Conservation (phyloP, 257 asterid species). For the Eucommia ulmoides region DNA sequence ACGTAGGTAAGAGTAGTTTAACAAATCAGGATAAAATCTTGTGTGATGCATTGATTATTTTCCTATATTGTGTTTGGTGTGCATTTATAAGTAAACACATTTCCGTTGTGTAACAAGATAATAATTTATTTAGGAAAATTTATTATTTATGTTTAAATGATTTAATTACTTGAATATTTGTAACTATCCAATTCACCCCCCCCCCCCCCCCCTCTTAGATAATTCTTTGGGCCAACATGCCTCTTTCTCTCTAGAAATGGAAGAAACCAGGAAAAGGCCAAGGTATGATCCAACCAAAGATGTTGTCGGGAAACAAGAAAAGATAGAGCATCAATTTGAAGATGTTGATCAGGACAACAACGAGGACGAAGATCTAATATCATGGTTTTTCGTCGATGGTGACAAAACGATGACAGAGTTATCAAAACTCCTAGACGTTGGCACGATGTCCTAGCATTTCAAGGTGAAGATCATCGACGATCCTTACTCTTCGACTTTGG, state of each 20-base stretch:
- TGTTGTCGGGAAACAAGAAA: neutral
- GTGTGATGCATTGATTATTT: too few relatives aligned
- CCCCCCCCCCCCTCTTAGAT: too few relatives aligned
- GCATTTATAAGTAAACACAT: too few relatives aligned
- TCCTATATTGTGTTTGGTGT: too few relatives aligned
- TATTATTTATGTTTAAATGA: too few relatives aligned
- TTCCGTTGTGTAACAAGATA: too few relatives aligned
- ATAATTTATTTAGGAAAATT: too few relatives aligned
- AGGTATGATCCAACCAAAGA: conserved; percentile 4
- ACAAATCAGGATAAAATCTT: too few relatives aligned
- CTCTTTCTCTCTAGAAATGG: conserved; percentile 8
- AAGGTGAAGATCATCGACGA: conserved; percentile 49
- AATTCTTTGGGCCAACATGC: too few relatives aligned
- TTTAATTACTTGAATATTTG: too few relatives aligned
- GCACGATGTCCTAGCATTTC: conserved; percentile 15
- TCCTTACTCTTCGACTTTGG: conserved; percentile 32
- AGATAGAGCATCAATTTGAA: neutral
- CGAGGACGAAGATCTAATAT: conserved; percentile 9
- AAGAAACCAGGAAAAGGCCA: conserved; percentile 8
- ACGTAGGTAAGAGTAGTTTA: too few relatives aligned
- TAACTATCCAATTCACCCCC: too few relatives aligned
- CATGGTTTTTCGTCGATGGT: conserved; percentile 35
- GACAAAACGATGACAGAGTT: conserved; percentile 43
- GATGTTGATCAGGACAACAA: neutral
- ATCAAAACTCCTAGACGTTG: conserved; percentile 31